Percentiles rank a stretch among this genome's conserved stretches.
Conservation (phyloP, 78 protist genomes). For the Paratrimastix pyriformis region DNA sequence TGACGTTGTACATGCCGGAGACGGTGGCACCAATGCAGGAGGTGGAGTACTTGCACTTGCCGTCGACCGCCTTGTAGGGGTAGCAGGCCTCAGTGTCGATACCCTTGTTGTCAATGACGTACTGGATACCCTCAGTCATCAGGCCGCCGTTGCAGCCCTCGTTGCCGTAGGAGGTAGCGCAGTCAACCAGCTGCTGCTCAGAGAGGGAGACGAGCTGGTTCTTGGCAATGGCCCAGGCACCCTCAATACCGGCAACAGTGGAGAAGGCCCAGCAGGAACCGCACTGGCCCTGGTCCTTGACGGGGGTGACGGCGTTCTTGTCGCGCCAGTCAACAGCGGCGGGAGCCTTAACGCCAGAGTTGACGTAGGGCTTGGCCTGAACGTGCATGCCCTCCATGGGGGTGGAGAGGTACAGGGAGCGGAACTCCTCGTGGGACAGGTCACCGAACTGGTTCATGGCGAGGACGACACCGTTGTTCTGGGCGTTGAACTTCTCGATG, state of each 20-base stretch:
- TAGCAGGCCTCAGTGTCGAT: constrained; percentile 63
- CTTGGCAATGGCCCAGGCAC: constrained; percentile 25
- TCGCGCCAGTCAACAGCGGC: constrained; percentile 50
- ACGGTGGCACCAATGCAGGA: neutral
- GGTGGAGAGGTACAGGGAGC: neutral
- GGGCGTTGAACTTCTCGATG: constrained; percentile 35
- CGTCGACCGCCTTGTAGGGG: constrained; percentile 66
- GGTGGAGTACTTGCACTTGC: constrained; percentile 26
- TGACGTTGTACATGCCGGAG: constrained; percentile 37
- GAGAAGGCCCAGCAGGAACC: constrained; percentile 74
- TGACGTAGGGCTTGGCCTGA: neutral
- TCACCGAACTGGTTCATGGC: constrained; percentile 65
- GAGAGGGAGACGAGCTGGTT: constrained; percentile 28
- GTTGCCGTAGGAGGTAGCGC: constrained; percentile 27
- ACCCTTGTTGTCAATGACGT: constrained; percentile 42
- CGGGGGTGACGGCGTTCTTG: constrained; percentile 53
- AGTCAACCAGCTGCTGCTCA: constrained; percentile 35
- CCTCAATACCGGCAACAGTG: constrained; percentile 23
- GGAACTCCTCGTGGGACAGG: constrained; percentile 50
- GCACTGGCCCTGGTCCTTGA: constrained; percentile 64
- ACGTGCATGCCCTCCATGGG: neutral
- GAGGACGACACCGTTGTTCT: constrained; percentile 1
- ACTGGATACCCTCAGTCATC: constrained; percentile 48
- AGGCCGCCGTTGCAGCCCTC: constrained; percentile 53
- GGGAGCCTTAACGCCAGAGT: neutral